Evolutionary conservation across 2,329 filamentous ascomycete species (phyloP), one percentile per base, ranked within the genome.

Genomic region (Hypocrella siamensis): DNA sequence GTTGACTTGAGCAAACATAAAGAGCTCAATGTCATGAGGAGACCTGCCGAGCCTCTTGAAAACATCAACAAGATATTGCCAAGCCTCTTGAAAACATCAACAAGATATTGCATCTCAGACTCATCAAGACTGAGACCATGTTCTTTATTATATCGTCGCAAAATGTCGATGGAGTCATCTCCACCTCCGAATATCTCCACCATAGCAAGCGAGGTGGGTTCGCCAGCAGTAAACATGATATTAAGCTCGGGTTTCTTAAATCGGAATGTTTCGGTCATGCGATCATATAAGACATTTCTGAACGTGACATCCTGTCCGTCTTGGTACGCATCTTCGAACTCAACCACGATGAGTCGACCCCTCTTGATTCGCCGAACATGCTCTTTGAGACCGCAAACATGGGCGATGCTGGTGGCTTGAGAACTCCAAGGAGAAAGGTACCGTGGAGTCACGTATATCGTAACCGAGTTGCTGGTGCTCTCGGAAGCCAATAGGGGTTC

Each of bases 1-100:
- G 63, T 96, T 96, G 52, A 98, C 88, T 58, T 98, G 90, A 12
- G 88, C 88, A 54, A 96, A 98, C 90, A 96, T 96, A 66, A 96
- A 96, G 16, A 96, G 67, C 59, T 98, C 90, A 28, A 96, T 82
- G 52, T 96, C 90, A 38, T 85, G 78, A 1, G 83, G 83, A 30
- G 70, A 61, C 24, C 75, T 62, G 39, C 73, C 70, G 14, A 52
- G 48, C 29, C 43, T 43, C 32, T n/a, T n/a, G n/a, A n/a, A n/a
- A n/a, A n/a, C n/a, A n/a, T n/a, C n/a, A n/a, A n/a, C n/a, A n/a
- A n/a, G n/a, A n/a, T n/a, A n/a, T n/a, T n/a, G n/a, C n/a, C n/a
- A n/a, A n/a, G n/a, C n/a, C n/a, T n/a, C n/a, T 43, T 46, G 37
- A 52, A 53, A 21, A 48, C 46, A 32, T 85, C 75, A n/a, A 93